Percentiles rank a stretch among this genome's conserved stretches.
Evolutionary conservation across 805 yeast genomes (phyloP).

Genomic region (Nakazawaea populi): DNA sequence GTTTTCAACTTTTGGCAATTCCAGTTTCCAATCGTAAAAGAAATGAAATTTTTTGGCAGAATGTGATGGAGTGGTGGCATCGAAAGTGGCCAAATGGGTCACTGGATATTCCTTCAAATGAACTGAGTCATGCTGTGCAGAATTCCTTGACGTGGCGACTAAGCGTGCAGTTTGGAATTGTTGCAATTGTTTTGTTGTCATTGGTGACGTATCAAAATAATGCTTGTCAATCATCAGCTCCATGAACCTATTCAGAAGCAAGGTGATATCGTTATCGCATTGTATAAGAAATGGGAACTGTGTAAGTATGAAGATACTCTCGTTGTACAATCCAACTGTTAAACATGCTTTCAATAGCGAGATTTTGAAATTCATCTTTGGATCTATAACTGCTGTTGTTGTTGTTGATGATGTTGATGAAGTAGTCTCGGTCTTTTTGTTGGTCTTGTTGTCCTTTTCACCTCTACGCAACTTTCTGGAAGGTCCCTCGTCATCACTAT

Average conservation of each 20-base stretch:
- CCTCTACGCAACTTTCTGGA: neutral
- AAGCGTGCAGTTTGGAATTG: slow-evolving; percentile 20
- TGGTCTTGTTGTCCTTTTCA: slow-evolving; percentile 10
- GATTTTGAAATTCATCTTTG: slow-evolving; percentile 28
- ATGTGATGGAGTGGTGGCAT: neutral
- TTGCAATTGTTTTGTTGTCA: slow-evolving; percentile 5
- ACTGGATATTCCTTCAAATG: slow-evolving; percentile 1
- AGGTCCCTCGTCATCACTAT: slow-evolving; percentile 53
- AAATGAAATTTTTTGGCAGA: slow-evolving; percentile 20
- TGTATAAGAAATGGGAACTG: slow-evolving; percentile 57
- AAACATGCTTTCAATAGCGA: slow-evolving; percentile 48
- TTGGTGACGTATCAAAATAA: slow-evolving; percentile 20
- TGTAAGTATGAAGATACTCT: slow-evolving; percentile 52
- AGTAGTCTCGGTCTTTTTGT: neutral
- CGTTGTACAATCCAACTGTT: slow-evolving; percentile 55
- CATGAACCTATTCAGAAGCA: slow-evolving; percentile 43
- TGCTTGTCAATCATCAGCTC: slow-evolving; percentile 46
- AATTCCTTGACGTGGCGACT: slow-evolving; percentile 19
- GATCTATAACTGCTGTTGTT: slow-evolving; percentile 12
- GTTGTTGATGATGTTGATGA: neutral
- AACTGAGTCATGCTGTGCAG: neutral
- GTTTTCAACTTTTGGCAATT: slow-evolving; percentile 30
- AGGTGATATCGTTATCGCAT: slow-evolving; percentile 43
- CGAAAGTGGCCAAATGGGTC: slow-evolving; percentile 5
- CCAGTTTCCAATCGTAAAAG: slow-evolving; percentile 48